Evolutionary conservation across 176 grass and related monocot species (phyloP).

Genomic region (Avena sativa): DNA sequence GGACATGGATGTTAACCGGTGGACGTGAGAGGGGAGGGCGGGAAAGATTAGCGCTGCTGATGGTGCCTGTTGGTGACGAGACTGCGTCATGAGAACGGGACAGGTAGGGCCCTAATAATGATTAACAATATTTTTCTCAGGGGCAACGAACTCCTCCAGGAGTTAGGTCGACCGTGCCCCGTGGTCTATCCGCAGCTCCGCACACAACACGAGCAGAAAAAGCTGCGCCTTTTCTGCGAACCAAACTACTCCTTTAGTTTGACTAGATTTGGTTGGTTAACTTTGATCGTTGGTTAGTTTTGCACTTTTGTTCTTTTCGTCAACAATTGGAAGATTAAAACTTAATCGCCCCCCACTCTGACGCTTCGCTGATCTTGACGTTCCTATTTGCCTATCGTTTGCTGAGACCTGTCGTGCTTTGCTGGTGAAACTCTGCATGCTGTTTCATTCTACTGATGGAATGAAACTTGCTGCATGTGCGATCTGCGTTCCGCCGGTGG

Average conservation of each 20-base stretch:
- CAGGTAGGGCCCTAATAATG: not conserved
- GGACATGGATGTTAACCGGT: not conserved
- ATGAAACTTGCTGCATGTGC: too few species aligned
- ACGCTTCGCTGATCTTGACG: not conserved
- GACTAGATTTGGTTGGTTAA: slow-evolving; percentile 37
- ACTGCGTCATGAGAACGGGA: not conserved
- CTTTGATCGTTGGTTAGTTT: slow-evolving; percentile 12
- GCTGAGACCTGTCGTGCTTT: not conserved
- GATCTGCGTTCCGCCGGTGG: not conserved
- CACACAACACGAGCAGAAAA: not conserved
- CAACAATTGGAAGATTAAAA: not conserved
- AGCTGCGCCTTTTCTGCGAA: not conserved
- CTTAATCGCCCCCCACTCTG: not conserved
- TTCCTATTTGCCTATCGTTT: too few species aligned
- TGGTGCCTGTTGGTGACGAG: too few species aligned
- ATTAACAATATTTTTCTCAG: not conserved
- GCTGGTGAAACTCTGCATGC: not conserved
- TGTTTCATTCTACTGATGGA: too few species aligned
- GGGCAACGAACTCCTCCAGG: not conserved
- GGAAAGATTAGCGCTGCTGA: not conserved
- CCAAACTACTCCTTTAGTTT: slow-evolving; percentile 4
- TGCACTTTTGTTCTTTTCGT: not conserved
- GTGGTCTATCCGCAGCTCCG: not conserved
- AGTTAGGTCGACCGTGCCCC: not conserved
- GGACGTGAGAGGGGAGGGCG: not conserved